phyloP scores from a whole-genome alignment of 2,329 filamentous ascomycete genomes.

The Pseudogymnoascus sp. region DNA sequence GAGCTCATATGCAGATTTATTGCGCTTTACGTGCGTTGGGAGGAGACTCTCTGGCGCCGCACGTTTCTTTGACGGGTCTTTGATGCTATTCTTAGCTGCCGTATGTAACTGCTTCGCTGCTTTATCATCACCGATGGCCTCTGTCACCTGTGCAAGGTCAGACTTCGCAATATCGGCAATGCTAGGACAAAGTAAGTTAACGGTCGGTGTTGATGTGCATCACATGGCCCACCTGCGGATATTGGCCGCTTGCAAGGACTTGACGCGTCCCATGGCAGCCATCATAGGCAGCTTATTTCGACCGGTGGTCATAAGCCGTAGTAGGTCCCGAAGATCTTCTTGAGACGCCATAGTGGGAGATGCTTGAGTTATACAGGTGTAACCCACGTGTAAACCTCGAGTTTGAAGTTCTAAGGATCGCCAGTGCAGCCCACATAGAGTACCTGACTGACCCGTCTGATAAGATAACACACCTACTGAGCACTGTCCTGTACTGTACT shows the following conservation, averaged over 20 bases:
- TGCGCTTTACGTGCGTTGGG: constrained; percentile 20
- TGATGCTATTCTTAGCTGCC: constrained; percentile 22
- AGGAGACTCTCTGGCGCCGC: constrained; percentile 14
- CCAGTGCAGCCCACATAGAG: background rate
- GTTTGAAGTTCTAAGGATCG: background rate
- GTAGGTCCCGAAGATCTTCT: constrained; percentile 53
- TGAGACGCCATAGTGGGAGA: constrained; percentile 43
- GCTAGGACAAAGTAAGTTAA: constrained; percentile 17
- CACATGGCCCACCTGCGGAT: constrained; percentile 42
- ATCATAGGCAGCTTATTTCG: constrained; percentile 51
- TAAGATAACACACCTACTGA: background rate
- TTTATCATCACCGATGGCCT: constrained; percentile 25
- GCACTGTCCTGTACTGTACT: background rate
- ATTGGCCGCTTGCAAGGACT: constrained; percentile 46
- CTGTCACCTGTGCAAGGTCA: constrained; percentile 18
- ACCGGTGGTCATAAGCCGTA: constrained; percentile 49
- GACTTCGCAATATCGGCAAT: constrained; percentile 25
- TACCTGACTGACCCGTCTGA: background rate
- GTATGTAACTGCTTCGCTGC: constrained; percentile 25
- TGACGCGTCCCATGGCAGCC: constrained; percentile 51
- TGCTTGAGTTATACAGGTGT: background rate
- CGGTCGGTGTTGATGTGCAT: background rate
- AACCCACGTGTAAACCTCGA: background rate
- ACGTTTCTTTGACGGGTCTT: constrained; percentile 21
- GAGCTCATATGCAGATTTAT: constrained; percentile 25